Percentiles rank a stretch among this genome's conserved stretches.
Conservation (phyloP, 2,329 filamentous ascomycete species). For the Calonectria pseudoreteaudii region DNA sequence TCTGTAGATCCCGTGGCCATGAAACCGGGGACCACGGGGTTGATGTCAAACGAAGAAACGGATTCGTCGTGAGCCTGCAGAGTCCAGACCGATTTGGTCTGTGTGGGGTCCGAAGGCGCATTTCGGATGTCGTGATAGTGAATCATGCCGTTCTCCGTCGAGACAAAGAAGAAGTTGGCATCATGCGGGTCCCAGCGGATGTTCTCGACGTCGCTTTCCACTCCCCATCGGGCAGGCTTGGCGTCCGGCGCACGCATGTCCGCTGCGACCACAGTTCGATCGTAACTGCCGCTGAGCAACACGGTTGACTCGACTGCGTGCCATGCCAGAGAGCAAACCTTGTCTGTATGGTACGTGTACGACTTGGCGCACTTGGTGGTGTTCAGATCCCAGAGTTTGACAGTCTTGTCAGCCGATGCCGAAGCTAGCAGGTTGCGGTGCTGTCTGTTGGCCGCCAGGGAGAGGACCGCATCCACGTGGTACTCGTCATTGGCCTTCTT, state of each 20-base stretch:
- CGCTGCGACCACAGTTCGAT: conserved; percentile 91
- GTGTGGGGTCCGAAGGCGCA: conserved; percentile 76
- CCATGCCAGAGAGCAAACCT: conserved; percentile 97
- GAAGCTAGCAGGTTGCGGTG: conserved; percentile 96
- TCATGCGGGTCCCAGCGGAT: conserved; percentile 95
- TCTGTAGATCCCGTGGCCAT: conserved; percentile 94
- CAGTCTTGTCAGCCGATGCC: conserved; percentile 93
- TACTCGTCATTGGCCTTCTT: conserved; percentile 91
- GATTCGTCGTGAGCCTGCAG: conserved; percentile 95
- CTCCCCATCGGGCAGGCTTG: conserved; percentile 86
- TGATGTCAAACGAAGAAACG: conserved; percentile 92
- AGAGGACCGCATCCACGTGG: conserved; percentile 93
- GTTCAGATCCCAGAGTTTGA: conserved; percentile 97
- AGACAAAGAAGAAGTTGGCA: conserved; percentile 92
- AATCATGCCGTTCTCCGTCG: conserved; percentile 90
- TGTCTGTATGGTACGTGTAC: conserved; percentile 95
- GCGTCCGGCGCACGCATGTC: conserved; percentile 95
- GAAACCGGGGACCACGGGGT: conserved; percentile 89
- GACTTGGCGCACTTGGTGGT: conserved; percentile 94
- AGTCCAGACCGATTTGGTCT: conserved; percentile 90
- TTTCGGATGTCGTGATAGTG: conserved; percentile 92
- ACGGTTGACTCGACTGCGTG: conserved; percentile 88
- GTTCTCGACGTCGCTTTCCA: conserved; percentile 95
- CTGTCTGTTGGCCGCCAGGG: conserved; percentile 90
- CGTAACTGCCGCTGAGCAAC: conserved; percentile 92